Base-by-base conservation (phyloP, 345 rosid genomes). In the Dimocarpus longan region DNA sequence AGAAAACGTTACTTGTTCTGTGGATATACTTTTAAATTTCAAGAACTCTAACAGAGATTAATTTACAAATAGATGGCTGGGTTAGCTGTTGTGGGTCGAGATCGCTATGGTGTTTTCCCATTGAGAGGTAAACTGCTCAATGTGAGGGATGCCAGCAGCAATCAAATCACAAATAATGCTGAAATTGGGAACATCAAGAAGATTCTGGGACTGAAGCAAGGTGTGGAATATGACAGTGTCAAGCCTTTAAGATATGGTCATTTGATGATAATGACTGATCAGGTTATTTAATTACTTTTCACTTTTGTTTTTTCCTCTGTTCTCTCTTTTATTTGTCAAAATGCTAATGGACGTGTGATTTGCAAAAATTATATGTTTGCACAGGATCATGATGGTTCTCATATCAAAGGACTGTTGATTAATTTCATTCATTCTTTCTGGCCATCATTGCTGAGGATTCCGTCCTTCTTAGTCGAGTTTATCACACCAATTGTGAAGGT, bases 251-350 rank as follows among this genome's bases (percentile, higher is more conserved):
- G 99, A 97, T 97, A 97, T 81, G 99, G 98, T 73, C 95, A 89
- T 82, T 67, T 97, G 91, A 97, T 97, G 99, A 97, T 97, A 76
- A 97, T 97, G 99, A 94, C 99, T 4, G 99, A 97, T 82, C 99
- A 94, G 95, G 99, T 92, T 56, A 88, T 50, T 65, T 65, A 7
- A 39, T 70, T 73, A 39, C 52, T 52, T 26, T 10, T 71, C 57
- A 11, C 19, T 56, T 64, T 77, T 32, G 18, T 3, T 74, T 2
- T 70, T 64, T 39, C 37, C 37, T 15, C n/a, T 21, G 8, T 76
- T 0, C 28, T 18, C 8, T 57, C 63, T 6, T 73, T 66, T 66
- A 40, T 60, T 5, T 16, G 65, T 60, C 37, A 43, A 26, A 46
- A 56, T 44, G 59, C 28, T 48, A 50, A 48, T 2, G 16, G 54